A percentile compares a stretch with the other conserved stretches of the same genome.
Conservation (phyloP, 768 basidiomycete genomes). For the Jaapia argillacea region DNA sequence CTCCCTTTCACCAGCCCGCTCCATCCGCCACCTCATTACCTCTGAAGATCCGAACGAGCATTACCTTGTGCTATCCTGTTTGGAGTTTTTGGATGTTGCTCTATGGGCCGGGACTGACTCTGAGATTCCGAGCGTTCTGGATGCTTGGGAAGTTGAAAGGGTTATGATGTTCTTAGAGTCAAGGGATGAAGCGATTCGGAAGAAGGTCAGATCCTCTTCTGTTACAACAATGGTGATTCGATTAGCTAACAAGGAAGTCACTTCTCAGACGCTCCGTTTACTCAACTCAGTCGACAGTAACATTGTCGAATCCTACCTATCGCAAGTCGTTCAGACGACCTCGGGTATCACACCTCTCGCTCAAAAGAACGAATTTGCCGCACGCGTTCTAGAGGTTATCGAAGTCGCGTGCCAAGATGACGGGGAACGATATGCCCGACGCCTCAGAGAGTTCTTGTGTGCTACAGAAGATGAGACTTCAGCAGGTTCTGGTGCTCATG, state of each 20-base stretch:
- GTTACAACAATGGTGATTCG: not conserved
- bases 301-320: slow-evolving; percentile 49
- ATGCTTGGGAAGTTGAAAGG: slow-evolving; percentile 64
- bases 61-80: slow-evolving; percentile 57
- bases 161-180: slow-evolving; percentile 62
- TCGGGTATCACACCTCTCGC: slow-evolving; percentile 21
- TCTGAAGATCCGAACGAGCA: slow-evolving; percentile 50
- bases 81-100: slow-evolving; percentile 44
- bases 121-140: slow-evolving; percentile 41
- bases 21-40: slow-evolving; percentile 47
- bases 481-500: slow-evolving; percentile 10
- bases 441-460: slow-evolving; percentile 32
- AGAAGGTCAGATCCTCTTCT: slow-evolving; percentile 46
- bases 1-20: slow-evolving; percentile 22
- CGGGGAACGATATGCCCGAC: slow-evolving; percentile 47
- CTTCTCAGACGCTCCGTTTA: slow-evolving; percentile 45
- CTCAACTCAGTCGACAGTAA: slow-evolving; percentile 45
- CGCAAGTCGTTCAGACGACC: slow-evolving; percentile 29
- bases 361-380: slow-evolving; percentile 31
- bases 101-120: slow-evolving; percentile 61
- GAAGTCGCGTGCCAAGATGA: slow-evolving; percentile 36
- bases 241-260: not conserved
- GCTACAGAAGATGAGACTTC: slow-evolving; percentile 24
- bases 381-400: slow-evolving; percentile 45
- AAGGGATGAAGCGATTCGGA: slow-evolving; percentile 45